Conservation (phyloP, 1,284 basidiomycete species). For the Naganishia liquefaciens region DNA sequence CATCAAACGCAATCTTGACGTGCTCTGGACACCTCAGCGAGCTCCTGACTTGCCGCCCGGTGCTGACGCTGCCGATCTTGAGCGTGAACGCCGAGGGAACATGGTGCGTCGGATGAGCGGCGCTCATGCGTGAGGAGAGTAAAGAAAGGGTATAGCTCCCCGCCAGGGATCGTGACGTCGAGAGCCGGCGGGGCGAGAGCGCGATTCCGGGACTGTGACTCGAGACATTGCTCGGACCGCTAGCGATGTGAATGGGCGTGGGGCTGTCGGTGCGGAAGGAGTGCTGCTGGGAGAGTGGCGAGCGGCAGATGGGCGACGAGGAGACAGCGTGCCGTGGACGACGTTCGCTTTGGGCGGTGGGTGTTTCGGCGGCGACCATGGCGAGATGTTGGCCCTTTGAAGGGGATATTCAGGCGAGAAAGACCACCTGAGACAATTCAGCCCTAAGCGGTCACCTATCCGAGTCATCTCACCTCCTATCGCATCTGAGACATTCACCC, state of each 20-base stretch:
- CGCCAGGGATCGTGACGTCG: slow-evolving; percentile 32
- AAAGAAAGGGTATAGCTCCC: slow-evolving; percentile 35
- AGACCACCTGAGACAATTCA: too few relatives aligned
- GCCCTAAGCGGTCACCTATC: too few relatives aligned
- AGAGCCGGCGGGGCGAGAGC: slow-evolving; percentile 18
- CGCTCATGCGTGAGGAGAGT: slow-evolving; percentile 33
- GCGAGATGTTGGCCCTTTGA: too few relatives aligned
- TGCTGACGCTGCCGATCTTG: slow-evolving; percentile 25
- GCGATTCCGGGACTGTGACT: slow-evolving; percentile 1
- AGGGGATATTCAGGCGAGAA: too few relatives aligned
- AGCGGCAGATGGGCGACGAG: slow-evolving; percentile 11
- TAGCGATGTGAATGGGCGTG: slow-evolving; percentile 4
- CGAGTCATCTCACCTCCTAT: too few relatives aligned
- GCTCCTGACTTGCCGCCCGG: slow-evolving; percentile 38
- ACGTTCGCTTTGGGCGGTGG: too few relatives aligned
- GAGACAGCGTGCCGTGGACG: background rate
- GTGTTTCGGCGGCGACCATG: too few relatives aligned
- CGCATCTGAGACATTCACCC: too few relatives aligned
- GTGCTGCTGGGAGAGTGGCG: slow-evolving; percentile 25
- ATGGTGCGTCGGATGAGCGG: slow-evolving; percentile 32
- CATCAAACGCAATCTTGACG: slow-evolving; percentile 45
- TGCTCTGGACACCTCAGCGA: slow-evolving; percentile 42
- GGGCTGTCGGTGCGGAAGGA: slow-evolving; percentile 16
- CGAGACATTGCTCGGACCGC: background rate
- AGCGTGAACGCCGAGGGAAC: slow-evolving; percentile 32